Conservation (phyloP, 2,329 filamentous ascomycete genomes). For the Tolypocladium ophioglossoides region DNA sequence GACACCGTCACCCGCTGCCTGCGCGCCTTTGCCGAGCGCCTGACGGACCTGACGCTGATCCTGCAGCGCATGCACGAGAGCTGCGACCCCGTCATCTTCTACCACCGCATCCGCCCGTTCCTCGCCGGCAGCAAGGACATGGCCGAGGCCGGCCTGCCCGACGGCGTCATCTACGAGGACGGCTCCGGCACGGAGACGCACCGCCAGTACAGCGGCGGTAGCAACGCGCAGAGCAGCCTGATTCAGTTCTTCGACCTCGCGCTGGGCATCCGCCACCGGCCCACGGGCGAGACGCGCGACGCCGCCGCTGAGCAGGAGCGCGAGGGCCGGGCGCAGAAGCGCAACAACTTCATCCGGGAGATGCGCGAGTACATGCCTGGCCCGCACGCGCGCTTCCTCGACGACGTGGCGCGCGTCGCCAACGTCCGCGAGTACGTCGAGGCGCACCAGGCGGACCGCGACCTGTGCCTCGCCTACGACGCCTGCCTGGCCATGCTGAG, state of each 20-base stretch:
- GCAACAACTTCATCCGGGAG: constrained; percentile 93
- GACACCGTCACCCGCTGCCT: constrained; percentile 66
- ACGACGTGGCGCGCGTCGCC: constrained; percentile 66
- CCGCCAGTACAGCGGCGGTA: constrained; percentile 83
- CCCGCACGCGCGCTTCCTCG: constrained; percentile 77
- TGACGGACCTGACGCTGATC: constrained; percentile 73
- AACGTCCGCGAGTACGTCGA: constrained; percentile 84
- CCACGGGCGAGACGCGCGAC: constrained; percentile 63
- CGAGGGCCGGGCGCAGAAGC: constrained; percentile 20
- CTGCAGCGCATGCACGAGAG: constrained; percentile 88
- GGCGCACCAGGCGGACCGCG: constrained; percentile 44
- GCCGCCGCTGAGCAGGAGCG: constrained; percentile 33
- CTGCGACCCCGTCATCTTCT: constrained; percentile 91
- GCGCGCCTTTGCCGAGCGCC: constrained; percentile 70
- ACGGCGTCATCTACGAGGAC: constrained; percentile 80
- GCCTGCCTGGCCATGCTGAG: constrained; percentile 67
- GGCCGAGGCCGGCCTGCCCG: constrained; percentile 81
- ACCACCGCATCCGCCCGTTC: constrained; percentile 91
- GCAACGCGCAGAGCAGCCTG: constrained; percentile 91
- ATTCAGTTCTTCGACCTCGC: constrained; percentile 97
- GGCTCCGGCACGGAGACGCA: constrained; percentile 59
- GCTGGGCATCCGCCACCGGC: constrained; percentile 79
- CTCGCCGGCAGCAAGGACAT: constrained; percentile 97
- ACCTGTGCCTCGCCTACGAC: constrained; percentile 74
- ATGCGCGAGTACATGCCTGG: constrained; percentile 98